These are phyloP conservation scores for Aaosphaeria pasadenensis DNA, from an alignment of 2,329 filamentous ascomycete species.

Conservation along the genomic window DNA sequence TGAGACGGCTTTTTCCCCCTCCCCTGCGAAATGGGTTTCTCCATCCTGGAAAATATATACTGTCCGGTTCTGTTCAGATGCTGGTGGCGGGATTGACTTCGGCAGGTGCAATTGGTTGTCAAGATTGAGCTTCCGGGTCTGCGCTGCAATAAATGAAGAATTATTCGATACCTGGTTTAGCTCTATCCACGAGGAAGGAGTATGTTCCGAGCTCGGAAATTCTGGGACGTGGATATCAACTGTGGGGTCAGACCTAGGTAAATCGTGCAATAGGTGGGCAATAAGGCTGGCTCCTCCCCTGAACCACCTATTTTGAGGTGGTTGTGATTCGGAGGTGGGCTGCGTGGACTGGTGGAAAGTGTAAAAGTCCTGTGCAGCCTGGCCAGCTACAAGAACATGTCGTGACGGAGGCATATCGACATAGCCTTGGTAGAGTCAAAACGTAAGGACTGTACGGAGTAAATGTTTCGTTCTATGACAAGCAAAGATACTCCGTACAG, in stretches of 20 bases:
- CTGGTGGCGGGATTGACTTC: background rate
- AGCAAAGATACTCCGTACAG: background rate
- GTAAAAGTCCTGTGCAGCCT: background rate
- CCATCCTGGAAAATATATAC: background rate
- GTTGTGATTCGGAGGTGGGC: background rate
- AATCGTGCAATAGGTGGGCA: background rate
- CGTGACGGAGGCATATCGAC: background rate
- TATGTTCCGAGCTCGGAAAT: background rate
- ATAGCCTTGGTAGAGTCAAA: background rate
- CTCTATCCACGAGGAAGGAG: background rate
- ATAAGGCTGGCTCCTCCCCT: background rate
- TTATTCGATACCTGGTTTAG: background rate
- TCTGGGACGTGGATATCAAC: background rate
- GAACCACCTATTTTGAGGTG: background rate
- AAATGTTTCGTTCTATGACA: background rate
- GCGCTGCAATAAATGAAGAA: background rate
- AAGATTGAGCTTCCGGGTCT: background rate
- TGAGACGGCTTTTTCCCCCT: background rate
- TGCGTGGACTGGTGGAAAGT: background rate
- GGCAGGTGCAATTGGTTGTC: background rate
- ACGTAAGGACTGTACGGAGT: background rate
- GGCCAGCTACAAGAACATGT: background rate
- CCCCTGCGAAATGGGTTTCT: background rate
- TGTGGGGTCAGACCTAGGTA: background rate
- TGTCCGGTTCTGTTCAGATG: background rate